Conservation (phyloP, 805 yeast genomes). For the Ogataea nakhonphanomensis region DNA sequence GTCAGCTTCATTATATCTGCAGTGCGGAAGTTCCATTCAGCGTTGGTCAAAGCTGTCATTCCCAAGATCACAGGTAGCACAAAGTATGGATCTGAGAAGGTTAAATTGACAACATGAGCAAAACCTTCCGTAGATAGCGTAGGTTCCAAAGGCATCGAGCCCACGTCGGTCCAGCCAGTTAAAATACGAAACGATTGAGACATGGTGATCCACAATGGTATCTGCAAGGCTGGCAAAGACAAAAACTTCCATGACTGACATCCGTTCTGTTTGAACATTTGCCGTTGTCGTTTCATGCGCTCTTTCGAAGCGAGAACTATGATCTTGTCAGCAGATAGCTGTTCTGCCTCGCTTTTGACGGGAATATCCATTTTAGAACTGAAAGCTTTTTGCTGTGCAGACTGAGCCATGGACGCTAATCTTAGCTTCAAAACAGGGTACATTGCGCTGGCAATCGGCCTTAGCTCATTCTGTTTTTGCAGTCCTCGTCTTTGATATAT, state of each 20-base stretch:
- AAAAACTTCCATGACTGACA: conserved; percentile 82
- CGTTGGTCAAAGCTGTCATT: conserved; percentile 64
- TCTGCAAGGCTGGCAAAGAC: conserved; percentile 72
- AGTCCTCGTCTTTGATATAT: conserved; percentile 65
- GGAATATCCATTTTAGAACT: conserved; percentile 20
- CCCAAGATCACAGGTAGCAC: conserved; percentile 73
- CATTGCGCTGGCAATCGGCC: conserved; percentile 71
- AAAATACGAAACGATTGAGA: conserved; percentile 71
- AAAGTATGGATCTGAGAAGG: conserved; percentile 57
- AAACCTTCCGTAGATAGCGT: conserved; percentile 52
- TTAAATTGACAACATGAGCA: conserved; percentile 58
- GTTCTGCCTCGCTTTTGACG: conserved; percentile 32
- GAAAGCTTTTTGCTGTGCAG: conserved; percentile 26
- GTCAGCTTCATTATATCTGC: conserved; percentile 47
- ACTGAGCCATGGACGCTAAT: conserved; percentile 46
- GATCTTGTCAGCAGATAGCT: conserved; percentile 74
- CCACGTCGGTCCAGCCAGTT: conserved; percentile 57
- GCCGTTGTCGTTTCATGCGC: conserved; percentile 67
- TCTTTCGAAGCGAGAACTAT: conserved; percentile 72
- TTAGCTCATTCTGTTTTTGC: conserved; percentile 64
- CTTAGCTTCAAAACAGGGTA: conserved; percentile 67
- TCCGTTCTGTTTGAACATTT: conserved; percentile 58
- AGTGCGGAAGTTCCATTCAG: conserved; percentile 78
- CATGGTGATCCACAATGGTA: conserved; percentile 83
- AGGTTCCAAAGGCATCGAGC: conserved; percentile 48